phyloP scores from a whole-genome alignment of 768 basidiomycete species.

The Kwoniella mangroviensis region DNA sequence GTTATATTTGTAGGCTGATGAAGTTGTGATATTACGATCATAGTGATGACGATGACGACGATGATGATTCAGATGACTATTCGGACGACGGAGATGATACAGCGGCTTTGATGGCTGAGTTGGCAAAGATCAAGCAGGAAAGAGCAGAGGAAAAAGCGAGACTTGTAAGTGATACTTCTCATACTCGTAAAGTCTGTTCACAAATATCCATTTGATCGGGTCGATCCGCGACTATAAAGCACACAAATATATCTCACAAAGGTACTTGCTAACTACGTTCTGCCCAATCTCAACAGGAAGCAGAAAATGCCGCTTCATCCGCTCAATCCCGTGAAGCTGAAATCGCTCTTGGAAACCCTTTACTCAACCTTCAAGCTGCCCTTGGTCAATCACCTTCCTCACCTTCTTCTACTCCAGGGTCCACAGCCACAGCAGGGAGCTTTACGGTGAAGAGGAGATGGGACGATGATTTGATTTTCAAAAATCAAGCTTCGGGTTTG shows the following conservation, averaged over 20 bases:
- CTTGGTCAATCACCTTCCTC: constrained; percentile 70
- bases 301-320: constrained; percentile 69
- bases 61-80: constrained; percentile 38
- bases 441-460: constrained; percentile 91
- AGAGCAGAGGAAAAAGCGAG: constrained; percentile 89
- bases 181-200: too few relatives aligned
- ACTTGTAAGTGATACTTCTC: constrained; percentile 53
- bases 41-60: not conserved
- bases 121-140: constrained; percentile 98
- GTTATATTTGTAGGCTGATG: too few relatives aligned
- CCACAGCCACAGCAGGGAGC: constrained; percentile 65
- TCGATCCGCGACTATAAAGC: too few relatives aligned
- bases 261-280: not conserved
- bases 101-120: constrained; percentile 87
- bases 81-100: constrained; percentile 85
- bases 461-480: constrained; percentile 98
- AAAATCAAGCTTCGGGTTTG: constrained; percentile 85
- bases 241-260: too few relatives aligned
- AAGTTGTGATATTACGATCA: too few relatives aligned
- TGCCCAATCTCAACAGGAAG: constrained; percentile 61
- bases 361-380: constrained; percentile 88
- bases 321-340: constrained; percentile 70
- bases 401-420: constrained; percentile 62
- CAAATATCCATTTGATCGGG: too few relatives aligned
- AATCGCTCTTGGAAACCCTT: constrained; percentile 83